Conservation (phyloP, 805 yeast species). For the Saccharomycopsis lassenensis region DNA sequence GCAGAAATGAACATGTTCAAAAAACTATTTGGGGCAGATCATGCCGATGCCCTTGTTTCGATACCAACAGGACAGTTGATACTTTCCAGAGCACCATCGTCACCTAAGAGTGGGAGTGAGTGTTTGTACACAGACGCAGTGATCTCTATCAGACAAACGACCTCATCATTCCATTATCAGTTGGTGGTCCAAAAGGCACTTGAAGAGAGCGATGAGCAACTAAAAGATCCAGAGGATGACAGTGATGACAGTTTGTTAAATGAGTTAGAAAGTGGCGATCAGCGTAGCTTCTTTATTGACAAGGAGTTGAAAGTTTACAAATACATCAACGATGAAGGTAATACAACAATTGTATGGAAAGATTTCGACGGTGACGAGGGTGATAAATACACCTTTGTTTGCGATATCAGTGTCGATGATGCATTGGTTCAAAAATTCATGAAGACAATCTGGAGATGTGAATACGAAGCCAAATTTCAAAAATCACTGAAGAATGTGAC, state of each 20-base stretch:
- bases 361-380: constrained; percentile 82
- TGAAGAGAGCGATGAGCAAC: constrained; percentile 53
- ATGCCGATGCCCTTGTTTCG: constrained; percentile 43
- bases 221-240: constrained; percentile 37
- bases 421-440: constrained; percentile 55
- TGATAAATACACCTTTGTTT: constrained; percentile 71
- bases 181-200: constrained; percentile 58
- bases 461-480: constrained; percentile 65
- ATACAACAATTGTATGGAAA: constrained; percentile 60
- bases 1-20: constrained; percentile 69
- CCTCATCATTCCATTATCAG: constrained; percentile 56
- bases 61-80: constrained; percentile 75
- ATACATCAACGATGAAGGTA: constrained; percentile 40
- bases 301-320: constrained; percentile 47
- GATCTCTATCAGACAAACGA: constrained; percentile 55
- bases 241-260: constrained; percentile 19
- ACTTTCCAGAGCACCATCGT: constrained; percentile 58
- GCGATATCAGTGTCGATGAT: constrained; percentile 46
- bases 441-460: constrained; percentile 50
- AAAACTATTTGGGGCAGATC: constrained; percentile 45
- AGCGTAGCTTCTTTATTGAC: constrained; percentile 60
- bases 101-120: constrained; percentile 83
- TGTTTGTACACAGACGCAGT: constrained; percentile 74
- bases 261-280: constrained; percentile 34
- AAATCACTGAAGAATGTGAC: constrained; percentile 37